A percentile compares a stretch with the other conserved stretches of the same genome.
phyloP scores from a whole-genome alignment of 2,329 filamentous ascomycete species.

The Botrytis hyacinthi region DNA sequence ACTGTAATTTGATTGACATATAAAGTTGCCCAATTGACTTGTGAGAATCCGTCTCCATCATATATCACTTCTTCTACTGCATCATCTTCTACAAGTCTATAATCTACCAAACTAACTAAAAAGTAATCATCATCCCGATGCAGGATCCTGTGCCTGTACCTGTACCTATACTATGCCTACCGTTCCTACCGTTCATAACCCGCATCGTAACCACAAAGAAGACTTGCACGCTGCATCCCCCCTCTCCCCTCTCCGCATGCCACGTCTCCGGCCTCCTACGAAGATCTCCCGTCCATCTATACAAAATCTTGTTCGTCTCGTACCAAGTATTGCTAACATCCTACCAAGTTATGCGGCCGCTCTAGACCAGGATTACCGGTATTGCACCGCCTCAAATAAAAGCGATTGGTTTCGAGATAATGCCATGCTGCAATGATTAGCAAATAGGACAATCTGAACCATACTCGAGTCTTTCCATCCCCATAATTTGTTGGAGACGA shows the following conservation, averaged over 20 bases:
- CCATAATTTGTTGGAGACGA: neutral
- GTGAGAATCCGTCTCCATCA: neutral
- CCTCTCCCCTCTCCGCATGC: slow-evolving; percentile 13
- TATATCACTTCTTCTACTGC: neutral
- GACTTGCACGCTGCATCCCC: neutral
- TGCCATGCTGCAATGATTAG: neutral
- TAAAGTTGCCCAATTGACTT: neutral
- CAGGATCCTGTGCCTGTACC: neutral
- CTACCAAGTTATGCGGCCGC: slow-evolving; percentile 4
- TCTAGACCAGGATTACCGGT: slow-evolving; percentile 9
- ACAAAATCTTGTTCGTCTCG: slow-evolving; percentile 5
- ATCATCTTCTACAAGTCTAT: neutral
- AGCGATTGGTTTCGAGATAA: slow-evolving; percentile 7
- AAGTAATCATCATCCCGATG: slow-evolving; percentile 1
- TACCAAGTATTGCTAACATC: slow-evolving; percentile 2
- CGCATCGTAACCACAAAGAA: neutral
- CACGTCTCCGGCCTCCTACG: slow-evolving; percentile 16
- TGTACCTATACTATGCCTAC: neutral
- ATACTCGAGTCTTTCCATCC: neutral
- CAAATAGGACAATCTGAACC: slow-evolving; percentile 7
- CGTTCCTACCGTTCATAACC: slow-evolving; percentile 5
- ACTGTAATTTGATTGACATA: neutral
- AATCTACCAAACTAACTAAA: neutral
- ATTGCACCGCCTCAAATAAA: slow-evolving; percentile 13
- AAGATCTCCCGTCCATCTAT: slow-evolving; percentile 13